A percentile compares a stretch with the other conserved stretches of the same genome.
Conservation (phyloP, 2,329 filamentous ascomycete species). For the Sporothrix protearum region DNA sequence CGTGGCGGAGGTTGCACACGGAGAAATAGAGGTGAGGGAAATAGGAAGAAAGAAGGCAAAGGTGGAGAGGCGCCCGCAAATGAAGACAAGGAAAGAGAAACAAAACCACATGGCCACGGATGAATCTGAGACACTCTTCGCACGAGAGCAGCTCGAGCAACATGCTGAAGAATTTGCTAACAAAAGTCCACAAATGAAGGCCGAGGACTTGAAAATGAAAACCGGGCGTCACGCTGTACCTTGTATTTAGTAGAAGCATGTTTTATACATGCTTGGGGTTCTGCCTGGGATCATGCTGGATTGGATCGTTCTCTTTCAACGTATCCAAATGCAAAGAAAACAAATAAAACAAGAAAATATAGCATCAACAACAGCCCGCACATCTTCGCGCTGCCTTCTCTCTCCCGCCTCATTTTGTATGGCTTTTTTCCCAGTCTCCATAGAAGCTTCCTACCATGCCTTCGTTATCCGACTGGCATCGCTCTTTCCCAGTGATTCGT, state of each 20-base stretch:
- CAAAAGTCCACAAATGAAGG: neutral
- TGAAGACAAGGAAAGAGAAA: neutral
- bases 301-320: neutral
- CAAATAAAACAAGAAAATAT: neutral
- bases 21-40: neutral
- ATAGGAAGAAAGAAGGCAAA: neutral
- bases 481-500: neutral
- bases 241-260: neutral
- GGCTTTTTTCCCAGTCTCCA: neutral
- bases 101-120: slow-evolving; percentile 16
- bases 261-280: neutral
- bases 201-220: neutral
- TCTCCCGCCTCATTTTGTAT: neutral
- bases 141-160: neutral
- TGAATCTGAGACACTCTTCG: slow-evolving; percentile 18
- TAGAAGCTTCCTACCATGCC: neutral
- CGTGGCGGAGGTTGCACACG: neutral
- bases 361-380: neutral
- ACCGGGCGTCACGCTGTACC: neutral
- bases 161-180: neutral
- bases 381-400: neutral
- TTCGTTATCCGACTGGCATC: neutral
- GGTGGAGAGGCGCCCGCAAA: no score
- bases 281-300: neutral
- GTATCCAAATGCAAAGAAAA: slow-evolving; percentile 10